Evolutionary conservation across 1,139 yeast genomes (phyloP), one percentile per base, ranked within the genome.

Genomic region (Wickerhamiella pararugosa): DNA sequence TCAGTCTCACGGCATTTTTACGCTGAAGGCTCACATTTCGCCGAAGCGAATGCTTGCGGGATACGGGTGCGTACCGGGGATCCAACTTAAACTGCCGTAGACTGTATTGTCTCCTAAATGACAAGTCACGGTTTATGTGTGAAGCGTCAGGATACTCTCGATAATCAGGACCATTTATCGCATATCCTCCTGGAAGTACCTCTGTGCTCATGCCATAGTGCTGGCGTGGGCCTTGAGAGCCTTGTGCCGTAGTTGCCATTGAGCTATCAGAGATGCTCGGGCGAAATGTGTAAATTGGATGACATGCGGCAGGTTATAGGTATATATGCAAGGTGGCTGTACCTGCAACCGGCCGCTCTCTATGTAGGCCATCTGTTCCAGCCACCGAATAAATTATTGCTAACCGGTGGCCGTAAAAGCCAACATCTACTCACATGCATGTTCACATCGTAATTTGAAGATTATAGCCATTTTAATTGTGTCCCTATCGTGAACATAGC

Each of bases 101-200:
- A 11, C 41, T 38, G 5, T 36, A 36, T 15, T 28, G 28, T 9
- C 41, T 36, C n/a, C 33, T 36, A 28, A 38, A 38, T 5, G 41
- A 38, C 4, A 38, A 15, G 27, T 30, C 33, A 3, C 41, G 36
- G 8, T 33, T 36, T 25, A 38, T 8, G 21, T 38, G 41, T 2
- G 41, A 10, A 3, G 36, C 25, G 30, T 38, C 41, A 15, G 28
- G 27, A 15, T 32, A 31, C 31, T 38, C 41, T 25, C 36, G 25
- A 33, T 32, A 38, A 21, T 38, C 41, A 15, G 36, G 33, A 5
- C 41, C 41, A n/a, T 26, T 30, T 26, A 38, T 33, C n/a, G 33
- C 21, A 7, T 26, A 15, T 3, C 34, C 34, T 15, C 21, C 21
- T 15, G 9, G 36, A 33, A 3, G 37, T 31, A 8, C 11, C 28